Evolutionary conservation across 768 basidiomycete genomes (phyloP).

Genomic region (Punctularia strigosozonata): DNA sequence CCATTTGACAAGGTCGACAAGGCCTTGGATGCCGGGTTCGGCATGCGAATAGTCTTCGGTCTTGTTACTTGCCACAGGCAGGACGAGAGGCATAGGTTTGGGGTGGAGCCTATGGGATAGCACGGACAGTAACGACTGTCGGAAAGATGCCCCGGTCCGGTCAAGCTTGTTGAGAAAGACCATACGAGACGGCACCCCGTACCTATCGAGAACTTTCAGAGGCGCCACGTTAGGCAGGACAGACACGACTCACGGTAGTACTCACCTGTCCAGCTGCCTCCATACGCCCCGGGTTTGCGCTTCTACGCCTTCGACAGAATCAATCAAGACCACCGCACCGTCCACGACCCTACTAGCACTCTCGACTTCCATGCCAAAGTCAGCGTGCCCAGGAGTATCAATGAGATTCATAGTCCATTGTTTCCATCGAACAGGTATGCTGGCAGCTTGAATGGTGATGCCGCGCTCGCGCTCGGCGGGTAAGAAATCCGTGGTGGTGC

Average conservation of each 20-base stretch:
- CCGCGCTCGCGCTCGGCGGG: conserved; percentile 85
- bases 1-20: conserved; percentile 80
- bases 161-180: conserved; percentile 86
- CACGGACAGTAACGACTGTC: conserved; percentile 58
- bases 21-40: conserved; percentile 76
- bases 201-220: conserved; percentile 30
- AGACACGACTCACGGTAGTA: conserved; percentile 17
- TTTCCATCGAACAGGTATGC: conserved; percentile 81
- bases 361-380: conserved; percentile 96
- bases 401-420: conserved; percentile 79
- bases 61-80: conserved; percentile 74
- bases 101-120: conserved; percentile 67
- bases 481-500: conserved; percentile 83
- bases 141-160: conserved; percentile 74
- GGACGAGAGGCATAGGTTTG: conserved; percentile 53
- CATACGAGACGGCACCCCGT: conserved; percentile 66
- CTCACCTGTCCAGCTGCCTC: conserved; percentile 75
- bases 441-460: conserved; percentile 88
- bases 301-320: conserved; percentile 88
- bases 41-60: conserved; percentile 51
- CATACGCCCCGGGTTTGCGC: conserved; percentile 86
- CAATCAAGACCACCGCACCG: conserved; percentile 79
- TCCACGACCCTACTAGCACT: conserved; percentile 86
- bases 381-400: conserved; percentile 87
- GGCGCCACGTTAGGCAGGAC: neutral